phyloP scores from a whole-genome alignment of 768 basidiomycete genomes.

The Tylopilus rubrobrunneus region DNA sequence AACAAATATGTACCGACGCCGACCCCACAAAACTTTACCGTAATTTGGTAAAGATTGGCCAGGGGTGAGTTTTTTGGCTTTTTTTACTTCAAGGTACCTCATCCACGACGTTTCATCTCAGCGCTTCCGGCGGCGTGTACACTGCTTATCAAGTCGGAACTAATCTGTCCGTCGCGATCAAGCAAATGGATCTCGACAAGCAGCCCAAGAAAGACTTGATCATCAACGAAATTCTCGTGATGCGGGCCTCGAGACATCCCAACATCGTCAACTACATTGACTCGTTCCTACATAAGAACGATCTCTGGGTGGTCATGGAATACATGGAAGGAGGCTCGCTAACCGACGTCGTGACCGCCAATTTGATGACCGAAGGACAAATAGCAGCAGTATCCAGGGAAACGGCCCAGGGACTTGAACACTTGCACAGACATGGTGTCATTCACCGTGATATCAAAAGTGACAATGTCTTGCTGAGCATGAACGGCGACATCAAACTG shows the following conservation, averaged over 20 bases:
- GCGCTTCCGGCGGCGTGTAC: constrained; percentile 96
- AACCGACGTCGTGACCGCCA: constrained; percentile 88
- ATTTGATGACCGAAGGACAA: constrained; percentile 97
- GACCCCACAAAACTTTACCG: constrained; percentile 94
- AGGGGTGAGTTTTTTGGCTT: constrained; percentile 62
- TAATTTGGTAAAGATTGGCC: constrained; percentile 94
- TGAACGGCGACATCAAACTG: constrained; percentile 96
- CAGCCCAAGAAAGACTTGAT: constrained; percentile 99
- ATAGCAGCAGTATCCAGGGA: constrained; percentile 96
- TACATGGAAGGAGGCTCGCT: constrained; percentile 97
- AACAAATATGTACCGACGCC: constrained; percentile 94
- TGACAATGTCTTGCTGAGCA: constrained; percentile 90
- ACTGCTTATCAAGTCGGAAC: constrained; percentile 97
- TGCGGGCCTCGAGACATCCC: constrained; percentile 95
- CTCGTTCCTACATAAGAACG: constrained; percentile 96
- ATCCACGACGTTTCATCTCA: constrained; percentile 29
- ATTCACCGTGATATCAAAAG: constrained; percentile 99
- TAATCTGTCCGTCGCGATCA: constrained; percentile 94
- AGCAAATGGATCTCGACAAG: constrained; percentile 99
- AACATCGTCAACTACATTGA: constrained; percentile 99
- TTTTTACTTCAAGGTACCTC: background rate
- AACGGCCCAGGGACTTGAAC: constrained; percentile 88
- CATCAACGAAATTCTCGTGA: constrained; percentile 99
- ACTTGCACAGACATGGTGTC: constrained; percentile 93
- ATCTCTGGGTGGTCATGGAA: constrained; percentile 99